Percentiles rank a stretch among this genome's conserved stretches.
phyloP scores from a whole-genome alignment of 2,329 filamentous ascomycete species.

The Lecanicillium sp. region DNA sequence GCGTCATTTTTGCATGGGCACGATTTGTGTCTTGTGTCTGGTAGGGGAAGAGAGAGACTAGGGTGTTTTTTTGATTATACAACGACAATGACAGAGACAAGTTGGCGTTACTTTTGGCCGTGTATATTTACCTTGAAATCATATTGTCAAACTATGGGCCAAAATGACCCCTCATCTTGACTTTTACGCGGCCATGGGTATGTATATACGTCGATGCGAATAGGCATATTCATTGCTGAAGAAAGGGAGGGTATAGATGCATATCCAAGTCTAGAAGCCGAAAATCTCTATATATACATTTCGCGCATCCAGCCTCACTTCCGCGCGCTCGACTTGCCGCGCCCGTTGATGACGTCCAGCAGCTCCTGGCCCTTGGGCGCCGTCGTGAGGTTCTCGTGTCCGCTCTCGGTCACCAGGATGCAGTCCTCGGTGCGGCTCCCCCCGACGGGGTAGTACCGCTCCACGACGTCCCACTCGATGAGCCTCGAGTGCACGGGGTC shows the following conservation, averaged over 20 bases:
- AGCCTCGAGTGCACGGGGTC: constrained; percentile 53
- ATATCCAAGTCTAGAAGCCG: no score
- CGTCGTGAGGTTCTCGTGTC: constrained; percentile 76
- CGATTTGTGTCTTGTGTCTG: no score
- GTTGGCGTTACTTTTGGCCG: not conserved
- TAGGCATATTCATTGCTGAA: no score
- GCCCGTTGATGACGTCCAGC: constrained; percentile 52
- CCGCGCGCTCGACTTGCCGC: not conserved
- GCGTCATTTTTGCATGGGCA: no score
- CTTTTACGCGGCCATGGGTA: no score
- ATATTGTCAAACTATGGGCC: no score
- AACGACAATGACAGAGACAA: not conserved
- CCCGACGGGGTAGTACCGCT: constrained; percentile 69
- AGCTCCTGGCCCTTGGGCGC: constrained; percentile 72
- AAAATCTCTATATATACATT: no score
- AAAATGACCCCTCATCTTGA: no score
- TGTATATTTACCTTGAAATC: not conserved
- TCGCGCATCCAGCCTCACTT: not conserved
- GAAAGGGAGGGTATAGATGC: no score
- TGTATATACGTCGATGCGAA: no score
- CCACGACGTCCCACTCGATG: constrained; percentile 60
- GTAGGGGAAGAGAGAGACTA: no score
- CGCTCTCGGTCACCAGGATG: constrained; percentile 69
- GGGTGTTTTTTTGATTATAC: not conserved
- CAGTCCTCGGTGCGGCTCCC: constrained; percentile 93